Percentiles rank a stretch among this genome's conserved stretches.
These are phyloP conservation scores for Paracoccidioides lutzii DNA, from an alignment of 2,329 filamentous ascomycete genomes.

Conservation along the genomic window DNA sequence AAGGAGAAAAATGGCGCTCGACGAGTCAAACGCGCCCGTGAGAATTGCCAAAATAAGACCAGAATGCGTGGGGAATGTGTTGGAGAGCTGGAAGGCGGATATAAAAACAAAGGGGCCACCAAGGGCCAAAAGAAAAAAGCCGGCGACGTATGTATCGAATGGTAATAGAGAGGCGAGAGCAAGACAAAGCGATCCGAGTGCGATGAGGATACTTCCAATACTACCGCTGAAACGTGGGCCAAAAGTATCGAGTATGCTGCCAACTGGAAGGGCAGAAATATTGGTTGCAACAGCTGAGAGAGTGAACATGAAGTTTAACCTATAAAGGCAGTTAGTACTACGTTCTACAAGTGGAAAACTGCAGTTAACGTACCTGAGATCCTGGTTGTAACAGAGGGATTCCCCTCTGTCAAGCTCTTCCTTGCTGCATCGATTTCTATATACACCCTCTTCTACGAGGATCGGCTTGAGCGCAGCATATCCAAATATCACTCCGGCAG, in stretches of 20 bases:
- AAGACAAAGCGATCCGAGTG: conserved; percentile 58
- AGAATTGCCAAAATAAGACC: conserved; percentile 68
- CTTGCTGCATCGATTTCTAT: conserved; percentile 49
- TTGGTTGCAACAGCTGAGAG: conserved; percentile 80
- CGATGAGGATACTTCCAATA: conserved; percentile 55
- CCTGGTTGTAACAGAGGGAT: conserved; percentile 46
- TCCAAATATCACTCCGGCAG: conserved; percentile 69
- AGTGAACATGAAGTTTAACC: conserved; percentile 85
- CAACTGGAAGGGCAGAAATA: conserved; percentile 71
- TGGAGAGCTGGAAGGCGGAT: conserved; percentile 71
- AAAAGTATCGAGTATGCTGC: conserved; percentile 69
- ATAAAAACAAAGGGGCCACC: conserved; percentile 75
- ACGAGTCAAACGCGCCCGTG: conserved; percentile 73
- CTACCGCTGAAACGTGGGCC: conserved; percentile 67
- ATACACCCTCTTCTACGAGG: conserved; percentile 59
- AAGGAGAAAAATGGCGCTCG: conserved; percentile 42
- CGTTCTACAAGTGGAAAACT: background rate
- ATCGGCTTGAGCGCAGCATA: conserved; percentile 77
- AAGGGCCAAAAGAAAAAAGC: conserved; percentile 63
- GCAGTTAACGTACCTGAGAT: conserved; percentile 32
- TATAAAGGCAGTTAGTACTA: conserved; percentile 13
- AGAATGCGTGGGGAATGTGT: conserved; percentile 64
- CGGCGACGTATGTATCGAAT: conserved; percentile 62
- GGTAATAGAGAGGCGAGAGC: conserved; percentile 51
- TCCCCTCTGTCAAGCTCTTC: conserved; percentile 38